phyloP scores from a whole-genome alignment of 345 rosid species.

The Rhizophora apiculata region DNA sequence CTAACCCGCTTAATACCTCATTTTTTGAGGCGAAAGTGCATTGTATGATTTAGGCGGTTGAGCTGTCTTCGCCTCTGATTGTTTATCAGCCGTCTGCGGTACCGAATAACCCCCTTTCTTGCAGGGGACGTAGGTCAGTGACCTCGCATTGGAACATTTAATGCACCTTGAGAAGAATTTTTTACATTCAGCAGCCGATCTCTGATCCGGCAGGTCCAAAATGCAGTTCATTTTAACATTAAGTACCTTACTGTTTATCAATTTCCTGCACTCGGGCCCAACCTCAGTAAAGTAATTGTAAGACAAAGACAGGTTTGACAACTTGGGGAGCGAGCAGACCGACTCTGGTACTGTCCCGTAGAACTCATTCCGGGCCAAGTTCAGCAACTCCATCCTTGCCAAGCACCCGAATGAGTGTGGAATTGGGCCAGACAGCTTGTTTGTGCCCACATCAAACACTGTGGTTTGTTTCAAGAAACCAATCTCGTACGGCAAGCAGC shows the following conservation, averaged over 20 bases:
- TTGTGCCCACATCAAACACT: slow-evolving; percentile 41
- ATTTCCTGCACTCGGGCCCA: slow-evolving; percentile 45
- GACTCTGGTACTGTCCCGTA: slow-evolving; percentile 48
- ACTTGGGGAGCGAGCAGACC: slow-evolving; percentile 42
- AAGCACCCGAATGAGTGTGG: slow-evolving; percentile 58
- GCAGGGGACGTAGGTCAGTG: slow-evolving; percentile 38
- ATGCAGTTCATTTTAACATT: slow-evolving; percentile 54
- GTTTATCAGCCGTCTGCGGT: slow-evolving; percentile 3
- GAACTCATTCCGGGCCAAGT: slow-evolving; percentile 37
- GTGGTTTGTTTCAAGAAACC: slow-evolving; percentile 35
- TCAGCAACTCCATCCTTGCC: slow-evolving; percentile 30
- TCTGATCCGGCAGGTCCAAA: slow-evolving; percentile 48
- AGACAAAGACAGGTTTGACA: slow-evolving; percentile 31
- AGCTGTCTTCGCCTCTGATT: slow-evolving; percentile 11
- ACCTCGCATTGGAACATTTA: slow-evolving; percentile 23
- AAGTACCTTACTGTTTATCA: slow-evolving; percentile 28
- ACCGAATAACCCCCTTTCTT: not conserved
- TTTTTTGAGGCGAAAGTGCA: slow-evolving; percentile 23
- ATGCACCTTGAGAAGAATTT: slow-evolving; percentile 27
- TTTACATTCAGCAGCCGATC: slow-evolving; percentile 24
- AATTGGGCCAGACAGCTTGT: slow-evolving; percentile 48
- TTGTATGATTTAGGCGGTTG: slow-evolving; percentile 24
- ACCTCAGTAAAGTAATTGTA: slow-evolving; percentile 56
- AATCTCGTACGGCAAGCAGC: slow-evolving; percentile 56
- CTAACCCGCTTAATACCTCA: not conserved